A percentile compares a stretch with the other conserved stretches of the same genome.
Evolutionary conservation across 768 basidiomycete genomes (phyloP).

Genomic region (Mycena venus): DNA sequence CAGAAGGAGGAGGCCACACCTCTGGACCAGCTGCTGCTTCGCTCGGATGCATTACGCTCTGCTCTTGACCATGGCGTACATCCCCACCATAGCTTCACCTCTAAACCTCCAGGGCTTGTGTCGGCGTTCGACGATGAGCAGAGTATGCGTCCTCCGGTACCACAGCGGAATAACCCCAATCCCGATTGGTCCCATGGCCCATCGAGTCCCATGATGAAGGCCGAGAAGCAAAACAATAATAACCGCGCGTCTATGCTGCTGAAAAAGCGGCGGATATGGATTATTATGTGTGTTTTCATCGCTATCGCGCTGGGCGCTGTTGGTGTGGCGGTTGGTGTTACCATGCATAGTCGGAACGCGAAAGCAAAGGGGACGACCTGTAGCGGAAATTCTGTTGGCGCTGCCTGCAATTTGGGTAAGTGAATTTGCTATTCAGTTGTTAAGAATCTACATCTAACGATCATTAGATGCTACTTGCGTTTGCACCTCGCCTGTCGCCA

Average conservation of each 20-base stretch:
- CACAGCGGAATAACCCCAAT: background rate
- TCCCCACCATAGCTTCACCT: conserved; percentile 61
- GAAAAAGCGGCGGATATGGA: conserved; percentile 38
- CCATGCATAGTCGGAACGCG: conserved; percentile 48
- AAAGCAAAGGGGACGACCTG: conserved; percentile 34
- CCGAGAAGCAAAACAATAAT: conserved; percentile 7
- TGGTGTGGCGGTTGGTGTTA: conserved; percentile 60
- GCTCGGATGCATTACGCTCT: conserved; percentile 62
- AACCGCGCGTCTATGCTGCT: background rate
- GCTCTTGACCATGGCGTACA: conserved; percentile 67
- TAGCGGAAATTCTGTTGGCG: conserved; percentile 59
- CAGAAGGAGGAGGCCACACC: conserved; percentile 61
- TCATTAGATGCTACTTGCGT: conserved; percentile 71
- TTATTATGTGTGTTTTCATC: conserved; percentile 49
- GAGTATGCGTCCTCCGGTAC: background rate
- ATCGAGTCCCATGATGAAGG: conserved; percentile 14
- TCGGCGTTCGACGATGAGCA: conserved; percentile 19
- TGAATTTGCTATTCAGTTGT: conserved; percentile 8
- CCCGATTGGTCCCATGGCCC: conserved; percentile 19
- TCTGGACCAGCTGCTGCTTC: conserved; percentile 65
- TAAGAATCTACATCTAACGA: background rate
- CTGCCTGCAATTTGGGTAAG: conserved; percentile 69
- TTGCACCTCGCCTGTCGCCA: conserved; percentile 60
- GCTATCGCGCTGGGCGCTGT: conserved; percentile 56
- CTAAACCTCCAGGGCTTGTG: conserved; percentile 5